Evolutionary conservation across 768 basidiomycete genomes (phyloP), one percentile per base, ranked within the genome.

Genomic region (Lactarius quietus): DNA sequence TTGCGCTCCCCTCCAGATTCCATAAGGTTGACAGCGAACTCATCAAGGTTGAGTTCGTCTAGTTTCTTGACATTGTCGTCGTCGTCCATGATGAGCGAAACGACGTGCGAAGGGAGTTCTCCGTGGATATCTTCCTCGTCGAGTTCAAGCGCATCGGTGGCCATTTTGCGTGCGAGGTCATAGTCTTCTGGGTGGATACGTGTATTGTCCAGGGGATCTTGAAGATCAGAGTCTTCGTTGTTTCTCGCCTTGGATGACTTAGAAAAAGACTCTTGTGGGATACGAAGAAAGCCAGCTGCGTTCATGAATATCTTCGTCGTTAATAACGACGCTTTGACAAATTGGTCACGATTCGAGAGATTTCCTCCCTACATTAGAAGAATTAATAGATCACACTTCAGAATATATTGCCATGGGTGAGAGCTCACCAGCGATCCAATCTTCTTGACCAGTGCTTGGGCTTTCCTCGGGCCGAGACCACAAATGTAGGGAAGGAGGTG

Each of bases 181-280:
- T 98, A 99, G 76, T 99, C 97, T 74, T 96, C 93, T 7, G 93
- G 93, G 73, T 99, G 97, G 60, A 99, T 93, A 23, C 97, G 91
- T 41, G 95, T 98, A 72, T 88, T 87, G 73, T 99, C 97, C 59
- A 99, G 81, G 5, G 95, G 93, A 75, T 99, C 97, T 10, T 88
- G 85, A 62, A 85, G 82, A 53, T 91, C 89, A 43, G 85, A 83
- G 54, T 86, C 85, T 36, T 88, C 86, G 65, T 78, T 76, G 57
- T 83, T 81, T 41, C 83, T 80, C 52, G 83, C 82, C 75, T 91
- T 91, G 36, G 79, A 71, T 52, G 82, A 80, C 71, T 85, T 88
- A 63, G 70, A 77, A 63, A 81, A 71, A 61, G 88, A 86, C 23
- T 93, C 90, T 61, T 91, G 88, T 15, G 85, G 79, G 66, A 98